These are phyloP conservation scores for Sideroxylon spinosum DNA, from an alignment of 179 eudicot species.

Conservation along the genomic window DNA sequence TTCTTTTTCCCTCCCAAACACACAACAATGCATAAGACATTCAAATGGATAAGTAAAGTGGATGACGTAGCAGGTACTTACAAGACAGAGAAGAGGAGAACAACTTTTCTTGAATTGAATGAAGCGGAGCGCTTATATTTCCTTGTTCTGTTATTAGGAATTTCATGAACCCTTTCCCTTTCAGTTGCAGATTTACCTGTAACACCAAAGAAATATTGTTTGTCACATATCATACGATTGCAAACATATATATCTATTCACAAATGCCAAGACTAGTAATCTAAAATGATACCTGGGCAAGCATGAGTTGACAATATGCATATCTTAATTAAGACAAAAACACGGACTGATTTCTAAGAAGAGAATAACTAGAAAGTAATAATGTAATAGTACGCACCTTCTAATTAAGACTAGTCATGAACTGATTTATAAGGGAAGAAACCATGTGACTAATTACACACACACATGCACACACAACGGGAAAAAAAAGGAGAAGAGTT, in stretches of 20 bases:
- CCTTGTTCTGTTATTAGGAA: constrained; percentile 50
- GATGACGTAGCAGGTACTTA: constrained; percentile 36
- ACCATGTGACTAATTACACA: background rate
- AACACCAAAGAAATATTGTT: background rate
- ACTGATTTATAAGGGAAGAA: background rate
- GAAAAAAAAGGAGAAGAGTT: too few species aligned
- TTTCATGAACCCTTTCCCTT: constrained; percentile 41
- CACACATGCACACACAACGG: too few species aligned
- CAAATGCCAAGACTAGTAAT: background rate
- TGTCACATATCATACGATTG: background rate
- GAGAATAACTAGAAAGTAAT: background rate
- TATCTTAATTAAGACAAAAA: background rate
- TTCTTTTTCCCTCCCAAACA: too few species aligned
- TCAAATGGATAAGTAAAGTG: too few species aligned
- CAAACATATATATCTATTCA: background rate
- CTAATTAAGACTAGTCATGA: background rate
- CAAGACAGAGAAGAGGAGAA: constrained; percentile 77
- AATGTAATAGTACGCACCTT: background rate
- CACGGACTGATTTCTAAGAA: background rate
- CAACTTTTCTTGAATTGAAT: constrained; percentile 73
- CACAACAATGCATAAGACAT: too few species aligned
- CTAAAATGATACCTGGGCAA: background rate
- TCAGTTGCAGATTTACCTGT: constrained; percentile 43
- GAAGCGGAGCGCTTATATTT: constrained; percentile 69
- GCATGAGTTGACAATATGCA: too few species aligned